Evolutionary conservation across 139 green algal genomes (phyloP).

Genomic region (Chlamydomonas applanata): DNA sequence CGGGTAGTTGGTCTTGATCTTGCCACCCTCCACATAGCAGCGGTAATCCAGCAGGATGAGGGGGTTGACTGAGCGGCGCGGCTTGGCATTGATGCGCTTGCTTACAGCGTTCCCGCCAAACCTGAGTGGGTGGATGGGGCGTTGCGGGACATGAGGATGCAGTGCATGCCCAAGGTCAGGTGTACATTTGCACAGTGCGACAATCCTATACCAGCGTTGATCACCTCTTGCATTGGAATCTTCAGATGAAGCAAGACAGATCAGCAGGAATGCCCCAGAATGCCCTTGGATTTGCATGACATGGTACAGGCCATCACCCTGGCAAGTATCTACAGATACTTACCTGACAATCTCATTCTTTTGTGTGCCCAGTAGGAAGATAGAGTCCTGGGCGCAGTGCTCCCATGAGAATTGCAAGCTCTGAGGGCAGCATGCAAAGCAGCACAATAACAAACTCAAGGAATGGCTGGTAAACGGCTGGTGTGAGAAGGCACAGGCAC

Average conservation of each 20-base stretch:
- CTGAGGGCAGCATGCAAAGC: constrained; percentile 20
- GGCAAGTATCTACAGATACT: not conserved
- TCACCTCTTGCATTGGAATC: too few relatives aligned
- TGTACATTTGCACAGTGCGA: too few relatives aligned
- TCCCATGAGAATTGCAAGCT: constrained; percentile 6
- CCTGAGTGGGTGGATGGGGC: constrained; percentile 11
- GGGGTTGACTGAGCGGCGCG: constrained; percentile 22
- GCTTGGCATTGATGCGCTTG: constrained; percentile 23
- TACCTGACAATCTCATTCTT: constrained; percentile 45
- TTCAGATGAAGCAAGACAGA: too few relatives aligned
- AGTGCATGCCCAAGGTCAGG: too few relatives aligned
- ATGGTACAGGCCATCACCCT: not conserved
- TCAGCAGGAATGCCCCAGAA: too few relatives aligned
- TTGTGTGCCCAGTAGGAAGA: constrained; percentile 56
- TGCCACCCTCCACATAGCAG: constrained; percentile 36
- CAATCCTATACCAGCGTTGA: too few relatives aligned
- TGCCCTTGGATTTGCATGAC: too few relatives aligned
- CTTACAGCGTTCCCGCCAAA: constrained; percentile 31
- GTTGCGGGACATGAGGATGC: not conserved
- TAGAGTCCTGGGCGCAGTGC: constrained; percentile 41
- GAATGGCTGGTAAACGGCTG: too few relatives aligned
- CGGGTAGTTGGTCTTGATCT: constrained; percentile 40
- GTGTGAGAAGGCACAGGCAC: too few relatives aligned
- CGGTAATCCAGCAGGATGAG: constrained; percentile 54
- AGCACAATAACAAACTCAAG: too few relatives aligned